Evolutionary conservation across 2,329 filamentous ascomycete species (phyloP), one percentile per base, ranked within the genome.

Genomic region (Ophiosphaerella narmari): DNA sequence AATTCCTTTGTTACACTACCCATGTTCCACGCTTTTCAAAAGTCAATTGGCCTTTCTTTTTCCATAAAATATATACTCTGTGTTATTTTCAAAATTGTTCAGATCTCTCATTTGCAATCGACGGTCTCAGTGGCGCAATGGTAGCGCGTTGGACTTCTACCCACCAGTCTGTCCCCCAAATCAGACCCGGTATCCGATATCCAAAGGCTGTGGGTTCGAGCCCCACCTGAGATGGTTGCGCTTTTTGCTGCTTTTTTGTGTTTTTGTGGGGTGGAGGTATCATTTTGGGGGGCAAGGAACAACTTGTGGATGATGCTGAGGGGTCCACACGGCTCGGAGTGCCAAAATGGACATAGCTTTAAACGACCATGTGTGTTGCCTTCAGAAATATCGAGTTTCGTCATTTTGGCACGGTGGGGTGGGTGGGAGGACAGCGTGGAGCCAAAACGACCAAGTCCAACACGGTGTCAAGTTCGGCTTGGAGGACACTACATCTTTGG

Each of bases 141-240:
- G 63, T 67, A 67, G 63, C 63, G 63, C 63, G 63, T 65, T 65
- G 62, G 63, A 67, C 63, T 67, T 67, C 62, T 67, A 67, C 53
- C 48, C 31, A 37, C 18, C 36, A 38, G 11, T 38, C n/a, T 46
- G 24, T 21, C 37, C 18, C 29, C 31, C 26, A 41, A 42, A 54
- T 43, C 29, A 7, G 11, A 29, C 7, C 26, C 26, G 11, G 26
- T 8, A 29, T 3, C 11, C 7, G 26, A 29, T 29, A 66, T 67
- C 63, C 62, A 65, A 65, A 67, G 63, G 63, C 61, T 67, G 63
- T 60, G 63, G 63, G 63, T 67, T 67, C 63, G 63, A 67, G 63
- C 62, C 63, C 63, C 63, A 60, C 63, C 60, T 57, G 62, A 63
- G 62, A 62, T 67, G 63, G 60, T 65, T 60, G 56, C 59, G 40